Conservation (phyloP, 441 rosid species). For the Metrosideros polymorpha region DNA sequence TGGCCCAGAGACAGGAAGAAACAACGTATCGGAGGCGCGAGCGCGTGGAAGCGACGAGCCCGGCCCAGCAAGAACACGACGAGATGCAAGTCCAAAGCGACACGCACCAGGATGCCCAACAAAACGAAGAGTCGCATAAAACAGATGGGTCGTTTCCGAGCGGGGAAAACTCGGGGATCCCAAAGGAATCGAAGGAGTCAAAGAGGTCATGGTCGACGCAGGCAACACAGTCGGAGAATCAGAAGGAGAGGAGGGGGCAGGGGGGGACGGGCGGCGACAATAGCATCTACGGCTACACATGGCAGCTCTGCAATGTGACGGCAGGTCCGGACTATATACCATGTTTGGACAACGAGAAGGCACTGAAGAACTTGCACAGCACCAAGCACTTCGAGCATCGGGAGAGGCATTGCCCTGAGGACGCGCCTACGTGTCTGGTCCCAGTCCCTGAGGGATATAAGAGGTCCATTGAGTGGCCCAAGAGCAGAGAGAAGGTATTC, state of each 20-base stretch:
- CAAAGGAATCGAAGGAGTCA: constrained; percentile 73
- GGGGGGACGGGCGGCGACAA: constrained; percentile 24
- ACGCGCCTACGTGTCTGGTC: constrained; percentile 68
- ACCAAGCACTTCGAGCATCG: constrained; percentile 78
- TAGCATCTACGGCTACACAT: constrained; percentile 27
- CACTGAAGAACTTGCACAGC: constrained; percentile 31
- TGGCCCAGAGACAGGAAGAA: constrained; percentile 13
- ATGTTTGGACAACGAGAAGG: constrained; percentile 85
- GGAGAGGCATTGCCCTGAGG: constrained; percentile 93
- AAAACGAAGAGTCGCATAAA: neutral
- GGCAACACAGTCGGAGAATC: constrained; percentile 59
- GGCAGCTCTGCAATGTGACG: constrained; percentile 76
- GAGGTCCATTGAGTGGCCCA: constrained; percentile 63
- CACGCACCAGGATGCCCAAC: constrained; percentile 1
- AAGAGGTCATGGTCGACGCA: constrained; percentile 79
- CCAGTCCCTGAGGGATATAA: constrained; percentile 62
- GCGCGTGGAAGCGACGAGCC: neutral
- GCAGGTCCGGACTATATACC: constrained; percentile 89
- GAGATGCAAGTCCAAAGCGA: neutral
- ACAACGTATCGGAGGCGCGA: neutral
- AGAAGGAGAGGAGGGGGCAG: constrained; percentile 72
- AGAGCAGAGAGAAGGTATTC: constrained; percentile 81
- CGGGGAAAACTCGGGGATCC: constrained; percentile 39
- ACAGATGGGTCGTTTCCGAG: constrained; percentile 17
- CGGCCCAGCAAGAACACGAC: neutral